Base-by-base conservation (phyloP, 2,329 filamentous ascomycete species). In the Pseudocercospora musae region DNA sequence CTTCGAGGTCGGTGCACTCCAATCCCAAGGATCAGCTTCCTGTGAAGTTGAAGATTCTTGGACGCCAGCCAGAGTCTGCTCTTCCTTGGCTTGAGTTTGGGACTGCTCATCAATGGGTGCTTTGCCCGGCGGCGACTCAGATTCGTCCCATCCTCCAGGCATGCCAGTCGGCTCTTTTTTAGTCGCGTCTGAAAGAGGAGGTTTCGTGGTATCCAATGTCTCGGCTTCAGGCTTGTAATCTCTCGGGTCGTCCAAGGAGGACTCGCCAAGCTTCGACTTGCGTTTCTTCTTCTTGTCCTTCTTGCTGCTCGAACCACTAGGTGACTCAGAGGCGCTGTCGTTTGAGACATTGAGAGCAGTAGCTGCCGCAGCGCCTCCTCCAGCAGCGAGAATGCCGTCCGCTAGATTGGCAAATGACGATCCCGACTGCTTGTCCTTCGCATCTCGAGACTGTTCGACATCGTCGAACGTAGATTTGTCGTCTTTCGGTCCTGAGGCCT, bases 241-340 rank as follows among this genome's bases (percentile, higher is more conserved):
- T 15, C 67, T 62, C 13, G 67, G 65, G 62, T 79, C 77, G 48
- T 73, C 73, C 37, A 78, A 77, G 8, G 71, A 55, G 4, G 66
- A 57, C 56, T 67, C 66, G n/a, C 65, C 69, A 52, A 67, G 63
- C 58, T 72, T 68, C 15, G 77, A 72, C 68, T 77, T 78, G 70
- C 78, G 78, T 67, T 73, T 76, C 64, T 74, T 71, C 60, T 74
- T 70, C 60, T 74, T 76, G 18, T 64, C 62, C 63, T 71, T 73
- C 60, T 73, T 73, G 58, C 53, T 58, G 15, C 50, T 46, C 11
- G 69, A 67, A 15, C 63, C 56, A 27, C 60, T 68, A 40, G 60
- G 23, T 29, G 60, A 63, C 9, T 70, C 65, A 21, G 71, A 70
- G 1, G 64, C 62, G 44, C 57, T 65, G 23, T 69, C 68, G 8